These are phyloP conservation scores for Nepenthes mirabilis DNA, from an alignment of 148 eudicot species.

Conservation along the genomic window DNA sequence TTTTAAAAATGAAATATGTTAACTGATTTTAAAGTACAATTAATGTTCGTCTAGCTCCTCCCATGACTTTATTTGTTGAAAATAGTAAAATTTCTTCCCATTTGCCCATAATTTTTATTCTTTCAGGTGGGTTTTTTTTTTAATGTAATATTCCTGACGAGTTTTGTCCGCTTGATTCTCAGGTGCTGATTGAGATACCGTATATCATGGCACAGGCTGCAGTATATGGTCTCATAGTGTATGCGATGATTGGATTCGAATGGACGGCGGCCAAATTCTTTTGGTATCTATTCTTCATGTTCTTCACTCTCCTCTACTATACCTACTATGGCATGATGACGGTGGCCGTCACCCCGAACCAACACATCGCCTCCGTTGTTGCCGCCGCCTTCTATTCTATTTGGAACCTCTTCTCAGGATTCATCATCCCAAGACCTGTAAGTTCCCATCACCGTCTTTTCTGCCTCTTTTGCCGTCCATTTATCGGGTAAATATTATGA, in stretches of 20 bases:
- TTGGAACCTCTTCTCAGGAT: conserved; percentile 36
- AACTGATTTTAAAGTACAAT: too few species aligned
- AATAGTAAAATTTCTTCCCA: too few species aligned
- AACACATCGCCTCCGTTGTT: conserved; percentile 21
- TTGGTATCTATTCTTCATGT: conserved; percentile 31
- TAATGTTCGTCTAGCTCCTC: too few species aligned
- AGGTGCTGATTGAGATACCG: conserved; percentile 31
- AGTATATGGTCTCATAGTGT: conserved; percentile 22
- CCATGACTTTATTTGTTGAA: too few species aligned
- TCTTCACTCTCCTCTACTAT: conserved; percentile 26
- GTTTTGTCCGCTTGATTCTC: not conserved
- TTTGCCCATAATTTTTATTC: too few species aligned
- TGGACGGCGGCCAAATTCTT: conserved; percentile 26
- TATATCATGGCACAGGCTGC: conserved; percentile 20
- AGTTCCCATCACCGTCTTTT: not conserved
- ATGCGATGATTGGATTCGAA: conserved; percentile 27
- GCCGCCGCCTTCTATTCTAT: conserved; percentile 19
- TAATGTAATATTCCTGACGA: too few species aligned
- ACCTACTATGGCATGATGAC: conserved; percentile 38
- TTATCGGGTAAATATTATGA: too few species aligned
- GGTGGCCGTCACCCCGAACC: conserved; percentile 35
- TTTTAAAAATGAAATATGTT: too few species aligned
- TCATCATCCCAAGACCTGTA: conserved; percentile 33
- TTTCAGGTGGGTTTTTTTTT: too few species aligned
- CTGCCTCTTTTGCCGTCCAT: too few species aligned